A percentile compares a stretch with the other conserved stretches of the same genome.
These are phyloP conservation scores for Heimioporus sp. DNA, from an alignment of 768 basidiomycete genomes.

Conservation along the genomic window DNA sequence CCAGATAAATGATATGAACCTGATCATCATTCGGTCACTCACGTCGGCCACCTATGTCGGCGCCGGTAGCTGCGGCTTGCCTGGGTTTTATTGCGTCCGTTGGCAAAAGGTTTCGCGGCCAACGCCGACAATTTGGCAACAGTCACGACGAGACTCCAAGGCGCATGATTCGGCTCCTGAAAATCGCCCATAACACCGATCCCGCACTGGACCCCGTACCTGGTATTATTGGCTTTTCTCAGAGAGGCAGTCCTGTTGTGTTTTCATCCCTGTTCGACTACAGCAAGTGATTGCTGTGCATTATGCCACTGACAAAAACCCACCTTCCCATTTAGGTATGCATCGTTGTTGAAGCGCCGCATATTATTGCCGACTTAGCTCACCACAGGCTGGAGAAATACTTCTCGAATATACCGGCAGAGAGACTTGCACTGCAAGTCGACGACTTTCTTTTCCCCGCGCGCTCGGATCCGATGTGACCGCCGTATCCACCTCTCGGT, in stretches of 20 bases:
- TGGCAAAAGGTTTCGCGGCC: not conserved
- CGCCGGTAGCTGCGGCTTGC: conserved; percentile 1
- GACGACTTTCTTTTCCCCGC: not conserved
- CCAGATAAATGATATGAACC: not conserved
- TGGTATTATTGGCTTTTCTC: not conserved
- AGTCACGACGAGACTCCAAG: not conserved
- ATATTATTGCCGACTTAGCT: not conserved
- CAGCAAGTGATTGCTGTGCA: conserved; percentile 12
- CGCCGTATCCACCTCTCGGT: not conserved
- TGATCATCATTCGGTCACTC: not conserved
- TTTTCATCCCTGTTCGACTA: not conserved
- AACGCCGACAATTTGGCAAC: not conserved
- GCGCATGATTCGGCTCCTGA: conserved; percentile 4
- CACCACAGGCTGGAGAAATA: not conserved
- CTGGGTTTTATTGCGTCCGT: not conserved
- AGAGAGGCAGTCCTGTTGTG: conserved; percentile 17
- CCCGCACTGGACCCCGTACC: conserved; percentile 4
- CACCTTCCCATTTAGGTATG: conserved; percentile 12
- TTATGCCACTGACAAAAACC: not conserved
- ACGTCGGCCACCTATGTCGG: conserved; percentile 2
- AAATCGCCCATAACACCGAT: conserved; percentile 8
- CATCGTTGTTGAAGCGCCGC: conserved; percentile 1
- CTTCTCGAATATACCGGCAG: not conserved
- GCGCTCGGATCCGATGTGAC: not conserved
- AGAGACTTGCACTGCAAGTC: not conserved